phyloP scores from a whole-genome alignment of 495 filamentous ascomycete species.

The Tuber brumale region DNA sequence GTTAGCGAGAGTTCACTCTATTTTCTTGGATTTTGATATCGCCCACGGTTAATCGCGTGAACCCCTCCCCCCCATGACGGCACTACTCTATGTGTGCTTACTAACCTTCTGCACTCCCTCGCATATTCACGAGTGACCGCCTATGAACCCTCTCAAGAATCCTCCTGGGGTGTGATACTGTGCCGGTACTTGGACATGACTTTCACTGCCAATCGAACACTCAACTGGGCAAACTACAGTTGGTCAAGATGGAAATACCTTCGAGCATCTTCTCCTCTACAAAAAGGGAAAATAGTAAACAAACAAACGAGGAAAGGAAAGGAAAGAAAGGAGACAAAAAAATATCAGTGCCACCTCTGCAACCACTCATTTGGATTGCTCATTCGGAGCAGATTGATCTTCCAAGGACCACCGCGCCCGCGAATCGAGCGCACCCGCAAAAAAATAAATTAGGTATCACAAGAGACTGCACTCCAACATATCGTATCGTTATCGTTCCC shows the following conservation, averaged over 20 bases:
- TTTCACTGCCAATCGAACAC: background rate
- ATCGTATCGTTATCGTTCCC: background rate
- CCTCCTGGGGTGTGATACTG: background rate
- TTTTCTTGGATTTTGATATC: background rate
- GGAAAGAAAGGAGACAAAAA: background rate
- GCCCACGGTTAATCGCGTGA: background rate
- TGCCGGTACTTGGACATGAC: background rate
- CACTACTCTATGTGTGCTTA: background rate
- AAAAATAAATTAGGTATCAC: background rate
- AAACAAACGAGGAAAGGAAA: background rate
- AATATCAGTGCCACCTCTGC: background rate
- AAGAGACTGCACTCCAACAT: background rate
- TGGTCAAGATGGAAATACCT: background rate
- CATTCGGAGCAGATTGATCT: background rate
- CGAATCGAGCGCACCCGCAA: background rate
- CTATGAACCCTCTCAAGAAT: background rate
- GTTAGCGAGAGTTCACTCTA: background rate
- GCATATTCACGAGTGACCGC: background rate
- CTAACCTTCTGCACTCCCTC: background rate
- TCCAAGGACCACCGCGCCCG: background rate
- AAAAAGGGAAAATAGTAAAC: background rate
- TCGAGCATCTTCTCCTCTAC: background rate
- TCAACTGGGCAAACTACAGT: background rate
- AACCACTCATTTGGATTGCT: background rate
- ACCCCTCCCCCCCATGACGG: background rate